Conservation (phyloP, 306 rosid species). For the Corylus avellana region DNA sequence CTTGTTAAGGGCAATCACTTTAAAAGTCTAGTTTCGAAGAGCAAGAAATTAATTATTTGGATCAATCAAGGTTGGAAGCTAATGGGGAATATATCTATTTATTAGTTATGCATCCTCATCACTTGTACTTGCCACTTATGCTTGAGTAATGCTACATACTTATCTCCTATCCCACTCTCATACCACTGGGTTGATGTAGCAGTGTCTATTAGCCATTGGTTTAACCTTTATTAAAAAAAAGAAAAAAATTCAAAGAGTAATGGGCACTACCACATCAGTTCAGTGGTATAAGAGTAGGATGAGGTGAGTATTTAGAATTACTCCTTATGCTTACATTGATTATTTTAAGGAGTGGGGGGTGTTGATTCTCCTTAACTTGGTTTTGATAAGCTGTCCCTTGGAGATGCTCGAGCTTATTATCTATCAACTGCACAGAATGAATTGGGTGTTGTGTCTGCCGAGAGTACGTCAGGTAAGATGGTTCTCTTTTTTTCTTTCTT, state of each 20-base stretch:
- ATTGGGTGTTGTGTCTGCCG: conserved; percentile 87
- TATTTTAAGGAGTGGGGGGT: conserved; percentile 1
- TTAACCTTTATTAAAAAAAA: no score
- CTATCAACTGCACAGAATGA: conserved; percentile 92
- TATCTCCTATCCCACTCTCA: no score
- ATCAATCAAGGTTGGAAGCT: background rate
- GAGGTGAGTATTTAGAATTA: background rate
- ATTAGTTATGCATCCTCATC: background rate
- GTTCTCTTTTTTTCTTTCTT: conserved; percentile 20
- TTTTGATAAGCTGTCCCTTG: conserved; percentile 78
- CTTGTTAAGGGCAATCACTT: background rate
- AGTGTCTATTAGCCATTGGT: no score
- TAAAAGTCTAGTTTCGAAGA: background rate
- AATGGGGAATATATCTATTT: background rate
- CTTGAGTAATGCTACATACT: no score
- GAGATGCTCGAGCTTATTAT: conserved; percentile 87
- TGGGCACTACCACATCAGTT: no score
- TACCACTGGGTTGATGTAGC: no score
- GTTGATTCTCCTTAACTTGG: conserved; percentile 26
- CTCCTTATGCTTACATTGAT: background rate
- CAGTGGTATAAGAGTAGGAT: no score
- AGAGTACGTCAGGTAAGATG: conserved; percentile 76
- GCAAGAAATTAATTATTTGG: background rate
- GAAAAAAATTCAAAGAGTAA: no score
- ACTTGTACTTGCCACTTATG: background rate